Evolutionary conservation across 345 rosid genomes (phyloP), one percentile per base, ranked within the genome.

Genomic region (Gossypium herbaceum): DNA sequence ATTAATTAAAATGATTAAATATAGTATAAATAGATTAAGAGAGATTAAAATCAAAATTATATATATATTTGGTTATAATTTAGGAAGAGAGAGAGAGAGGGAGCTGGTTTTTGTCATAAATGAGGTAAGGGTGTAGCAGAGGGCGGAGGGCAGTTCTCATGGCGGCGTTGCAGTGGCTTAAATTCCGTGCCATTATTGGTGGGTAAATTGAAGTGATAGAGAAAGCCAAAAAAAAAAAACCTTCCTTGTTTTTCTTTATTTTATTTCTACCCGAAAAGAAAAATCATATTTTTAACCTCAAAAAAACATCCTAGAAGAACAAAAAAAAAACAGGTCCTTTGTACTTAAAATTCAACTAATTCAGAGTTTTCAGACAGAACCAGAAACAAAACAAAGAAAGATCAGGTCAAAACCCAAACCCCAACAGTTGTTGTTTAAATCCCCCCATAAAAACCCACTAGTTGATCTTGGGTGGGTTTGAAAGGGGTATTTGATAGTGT

Each of bases 111-210:
- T 73, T 71, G 73, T 79, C 79, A 77, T 78, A 74, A 79, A 84
- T 82, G 84, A 77, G 81, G 55, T 51, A 76, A 67, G 81, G 69
- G 79, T 39, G 76, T 20, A 75, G 84, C 68, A 77, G 84, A 69
- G 81, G 16, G 81, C 63, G 59, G 68, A 78, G 81, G 81, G 85
- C 87, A 84, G 89, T 80, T 74, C 66, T 86, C 88, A 81, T 90
- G 94, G 88, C 88, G 90, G 97, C 89, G 84, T 85, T 83, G 87
- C 88, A 87, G 88, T 70, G 81, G 84, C 85, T 86, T 86, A 86
- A 82, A 86, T 88, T 89, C 93, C 83, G 86, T 86, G 80, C 82
- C 78, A 82, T 84, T 69, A 82, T 78, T 84, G 78, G 81, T 77
- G 73, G 64, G 71, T 34, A 34, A 73, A 78, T 79, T 19, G 44